Conservation (phyloP, 2,329 filamentous ascomycete genomes). For the Penicillium nordicum region DNA sequence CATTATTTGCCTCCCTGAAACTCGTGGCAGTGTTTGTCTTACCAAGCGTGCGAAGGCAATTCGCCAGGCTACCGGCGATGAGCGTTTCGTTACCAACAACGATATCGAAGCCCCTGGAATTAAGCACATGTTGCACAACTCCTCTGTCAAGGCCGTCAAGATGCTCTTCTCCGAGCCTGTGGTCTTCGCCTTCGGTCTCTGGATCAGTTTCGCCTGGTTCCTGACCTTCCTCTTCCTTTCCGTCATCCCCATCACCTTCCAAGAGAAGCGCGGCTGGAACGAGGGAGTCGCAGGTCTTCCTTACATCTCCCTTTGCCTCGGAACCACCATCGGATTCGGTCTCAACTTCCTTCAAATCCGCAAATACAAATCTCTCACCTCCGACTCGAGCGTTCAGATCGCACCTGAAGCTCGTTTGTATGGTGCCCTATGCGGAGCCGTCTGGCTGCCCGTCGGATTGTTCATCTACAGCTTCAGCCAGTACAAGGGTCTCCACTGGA, state of each 20-base stretch:
- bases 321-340: constrained; percentile 49
- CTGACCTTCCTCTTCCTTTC: constrained; percentile 54
- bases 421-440: constrained; percentile 48
- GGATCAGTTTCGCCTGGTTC: constrained; percentile 54
- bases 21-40: constrained; percentile 48
- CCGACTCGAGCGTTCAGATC: constrained; percentile 31
- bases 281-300: constrained; percentile 51
- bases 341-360: constrained; percentile 51
- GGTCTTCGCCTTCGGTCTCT: constrained; percentile 50
- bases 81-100: constrained; percentile 50
- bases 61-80: constrained; percentile 48
- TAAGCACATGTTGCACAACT: constrained; percentile 41
- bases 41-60: constrained; percentile 50
- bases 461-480: constrained; percentile 56
- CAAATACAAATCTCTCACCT: constrained; percentile 47
- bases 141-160: constrained; percentile 52
- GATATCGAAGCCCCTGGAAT: constrained; percentile 52
- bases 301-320: constrained; percentile 51
- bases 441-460: constrained; percentile 49
- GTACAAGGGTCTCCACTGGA: constrained; percentile 49
- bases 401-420: constrained; percentile 49
- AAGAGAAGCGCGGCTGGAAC: constrained; percentile 52
- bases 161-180: constrained; percentile 51
- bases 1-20: constrained; percentile 46
- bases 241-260: constrained; percentile 51